Evolutionary conservation across 805 yeast genomes (phyloP).

Genomic region (Clavispora asparagi): DNA sequence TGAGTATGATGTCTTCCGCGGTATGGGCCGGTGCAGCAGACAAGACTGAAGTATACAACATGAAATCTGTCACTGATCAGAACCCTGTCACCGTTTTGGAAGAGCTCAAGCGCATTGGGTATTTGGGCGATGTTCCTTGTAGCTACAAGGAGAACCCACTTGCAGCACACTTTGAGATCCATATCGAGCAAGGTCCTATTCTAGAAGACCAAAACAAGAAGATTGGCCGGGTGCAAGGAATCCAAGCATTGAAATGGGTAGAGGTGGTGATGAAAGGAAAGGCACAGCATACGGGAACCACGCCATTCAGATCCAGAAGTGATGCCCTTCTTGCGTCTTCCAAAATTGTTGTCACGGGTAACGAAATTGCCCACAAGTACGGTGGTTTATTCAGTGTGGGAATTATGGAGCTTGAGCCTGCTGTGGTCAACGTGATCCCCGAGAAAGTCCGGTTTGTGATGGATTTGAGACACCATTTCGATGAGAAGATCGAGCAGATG

Average conservation of each 20-base stretch:
- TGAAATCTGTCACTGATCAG: constrained; percentile 51
- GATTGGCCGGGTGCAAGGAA: constrained; percentile 64
- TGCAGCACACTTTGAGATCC: constrained; percentile 68
- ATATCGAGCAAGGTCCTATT: constrained; percentile 74
- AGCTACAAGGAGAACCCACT: constrained; percentile 48
- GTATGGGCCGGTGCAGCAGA: constrained; percentile 57
- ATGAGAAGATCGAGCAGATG: constrained; percentile 35
- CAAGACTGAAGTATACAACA: constrained; percentile 44
- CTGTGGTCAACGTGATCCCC: constrained; percentile 64
- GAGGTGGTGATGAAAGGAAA: constrained; percentile 53
- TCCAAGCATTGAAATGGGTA: constrained; percentile 63
- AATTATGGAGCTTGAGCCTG: constrained; percentile 51
- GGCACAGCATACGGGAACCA: constrained; percentile 72
- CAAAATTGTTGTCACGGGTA: constrained; percentile 49
- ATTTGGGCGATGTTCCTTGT: constrained; percentile 48
- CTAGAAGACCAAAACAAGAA: constrained; percentile 50
- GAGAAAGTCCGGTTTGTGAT: constrained; percentile 52
- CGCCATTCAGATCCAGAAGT: constrained; percentile 55
- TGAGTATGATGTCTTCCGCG: constrained; percentile 59
- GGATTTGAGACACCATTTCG: constrained; percentile 56
- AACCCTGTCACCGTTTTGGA: constrained; percentile 43
- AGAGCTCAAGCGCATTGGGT: constrained; percentile 59
- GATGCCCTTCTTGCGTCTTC: constrained; percentile 61
- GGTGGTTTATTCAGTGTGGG: constrained; percentile 59
- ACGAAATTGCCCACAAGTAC: constrained; percentile 48